phyloP scores from a whole-genome alignment of 1,139 yeast species.

The Yamadazyma trypodendri region DNA sequence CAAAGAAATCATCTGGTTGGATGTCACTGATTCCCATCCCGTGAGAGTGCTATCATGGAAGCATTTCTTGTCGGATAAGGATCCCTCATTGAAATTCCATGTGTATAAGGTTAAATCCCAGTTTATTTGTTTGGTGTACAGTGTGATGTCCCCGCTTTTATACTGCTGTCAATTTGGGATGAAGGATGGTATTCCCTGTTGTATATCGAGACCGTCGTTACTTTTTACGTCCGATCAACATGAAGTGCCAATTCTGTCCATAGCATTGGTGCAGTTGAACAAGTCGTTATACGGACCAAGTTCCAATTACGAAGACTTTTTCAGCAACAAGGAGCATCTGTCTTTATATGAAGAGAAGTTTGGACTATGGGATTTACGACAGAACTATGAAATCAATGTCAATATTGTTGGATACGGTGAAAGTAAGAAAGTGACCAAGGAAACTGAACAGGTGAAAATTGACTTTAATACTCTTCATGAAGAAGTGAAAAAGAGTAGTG shows the following conservation, averaged over 20 bases:
- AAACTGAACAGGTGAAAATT: conserved; percentile 1
- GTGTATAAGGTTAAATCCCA: conserved; percentile 21
- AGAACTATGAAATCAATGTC: conserved; percentile 12
- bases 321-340: background rate
- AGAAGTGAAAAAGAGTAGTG: conserved; percentile 3
- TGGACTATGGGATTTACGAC: conserved; percentile 15
- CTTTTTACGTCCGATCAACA: conserved; percentile 12
- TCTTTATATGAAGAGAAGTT: conserved; percentile 29
- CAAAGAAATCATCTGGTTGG: conserved; percentile 56
- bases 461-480: conserved; percentile 9
- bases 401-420: conserved; percentile 9
- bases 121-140: conserved; percentile 37
- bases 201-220: conserved; percentile 18
- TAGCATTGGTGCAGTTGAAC: conserved; percentile 11
- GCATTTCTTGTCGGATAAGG: conserved; percentile 56
- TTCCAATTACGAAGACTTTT: conserved; percentile 1
- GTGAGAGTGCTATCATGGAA: conserved; percentile 64
- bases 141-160: conserved; percentile 41
- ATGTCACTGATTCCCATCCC: conserved; percentile 20
- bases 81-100: conserved; percentile 51
- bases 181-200: conserved; percentile 32
- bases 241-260: conserved; percentile 11
- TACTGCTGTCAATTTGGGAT: conserved; percentile 45
- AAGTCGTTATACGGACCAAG: conserved; percentile 9
- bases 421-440: conserved; percentile 5